These are phyloP conservation scores for Mycena sanguinolenta DNA, from an alignment of 768 basidiomycete genomes.

Conservation along the genomic window DNA sequence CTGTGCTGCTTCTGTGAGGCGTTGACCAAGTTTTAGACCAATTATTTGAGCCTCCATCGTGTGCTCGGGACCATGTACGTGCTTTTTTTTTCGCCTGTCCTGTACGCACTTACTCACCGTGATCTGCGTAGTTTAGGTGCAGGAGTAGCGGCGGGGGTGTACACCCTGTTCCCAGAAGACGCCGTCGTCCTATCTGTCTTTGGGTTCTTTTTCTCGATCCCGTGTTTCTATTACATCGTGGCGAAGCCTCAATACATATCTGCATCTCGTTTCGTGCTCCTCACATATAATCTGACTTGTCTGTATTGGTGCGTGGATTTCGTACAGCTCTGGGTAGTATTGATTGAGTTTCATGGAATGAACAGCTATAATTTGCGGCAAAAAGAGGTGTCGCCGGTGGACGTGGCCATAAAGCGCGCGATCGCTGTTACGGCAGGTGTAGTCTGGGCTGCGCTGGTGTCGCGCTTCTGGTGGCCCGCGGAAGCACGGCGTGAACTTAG, in stretches of 20 bases:
- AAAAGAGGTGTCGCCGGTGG: slow-evolving; percentile 67
- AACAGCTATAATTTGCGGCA: slow-evolving; percentile 85
- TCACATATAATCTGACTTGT: slow-evolving; percentile 93
- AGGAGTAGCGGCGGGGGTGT: slow-evolving; percentile 77
- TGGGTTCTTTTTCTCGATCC: slow-evolving; percentile 91
- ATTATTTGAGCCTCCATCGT: slow-evolving; percentile 86
- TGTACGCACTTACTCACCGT: slow-evolving; percentile 31
- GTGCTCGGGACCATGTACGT: slow-evolving; percentile 87
- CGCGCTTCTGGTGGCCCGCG: slow-evolving; percentile 95
- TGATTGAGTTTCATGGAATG: neutral
- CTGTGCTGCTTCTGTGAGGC: neutral
- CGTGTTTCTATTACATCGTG: slow-evolving; percentile 94
- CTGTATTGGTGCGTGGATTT: slow-evolving; percentile 64
- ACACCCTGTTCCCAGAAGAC: slow-evolving; percentile 82
- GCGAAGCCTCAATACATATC: slow-evolving; percentile 82
- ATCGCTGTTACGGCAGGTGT: slow-evolving; percentile 88
- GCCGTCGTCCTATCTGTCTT: slow-evolving; percentile 81
- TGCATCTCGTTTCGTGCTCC: slow-evolving; percentile 82
- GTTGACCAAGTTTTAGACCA: slow-evolving; percentile 69
- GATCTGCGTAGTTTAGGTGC: slow-evolving; percentile 76
- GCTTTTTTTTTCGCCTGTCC: slow-evolving; percentile 4
- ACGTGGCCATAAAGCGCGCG: slow-evolving; percentile 84
- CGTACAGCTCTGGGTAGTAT: neutral
- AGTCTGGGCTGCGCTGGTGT: slow-evolving; percentile 90
- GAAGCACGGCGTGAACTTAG: slow-evolving; percentile 92